These are phyloP conservation scores for Phanerochaete sordida DNA, from an alignment of 768 basidiomycete species.

Conservation along the genomic window DNA sequence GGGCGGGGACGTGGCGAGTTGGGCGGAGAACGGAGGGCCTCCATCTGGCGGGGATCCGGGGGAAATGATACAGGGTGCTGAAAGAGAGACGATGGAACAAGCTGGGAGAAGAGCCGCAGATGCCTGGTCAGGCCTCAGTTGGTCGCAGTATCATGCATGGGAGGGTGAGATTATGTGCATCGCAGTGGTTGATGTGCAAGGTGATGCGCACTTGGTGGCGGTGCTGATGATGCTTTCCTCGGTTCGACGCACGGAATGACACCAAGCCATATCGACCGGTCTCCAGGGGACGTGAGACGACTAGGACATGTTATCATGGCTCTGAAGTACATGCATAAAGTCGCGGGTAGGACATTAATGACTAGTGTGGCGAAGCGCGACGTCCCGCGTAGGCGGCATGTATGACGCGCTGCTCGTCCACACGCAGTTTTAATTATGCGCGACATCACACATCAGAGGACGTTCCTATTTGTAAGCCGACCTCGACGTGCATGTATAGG, in stretches of 20 bases:
- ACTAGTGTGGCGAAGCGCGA: too few species aligned
- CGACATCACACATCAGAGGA: too few species aligned
- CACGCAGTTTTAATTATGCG: too few species aligned
- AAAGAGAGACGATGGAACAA: background rate
- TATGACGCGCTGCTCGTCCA: too few species aligned
- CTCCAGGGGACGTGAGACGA: too few species aligned
- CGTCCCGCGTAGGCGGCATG: too few species aligned
- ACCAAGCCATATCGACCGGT: background rate
- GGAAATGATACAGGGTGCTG: background rate
- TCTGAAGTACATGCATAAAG: too few species aligned
- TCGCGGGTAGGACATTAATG: too few species aligned
- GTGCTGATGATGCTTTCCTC: background rate
- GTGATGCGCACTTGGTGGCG: background rate
- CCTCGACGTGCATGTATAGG: too few species aligned
- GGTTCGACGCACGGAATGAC: background rate
- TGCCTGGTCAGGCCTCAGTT: background rate
- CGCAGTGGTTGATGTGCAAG: background rate
- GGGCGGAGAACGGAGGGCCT: background rate
- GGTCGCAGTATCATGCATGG: background rate
- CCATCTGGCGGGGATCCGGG: background rate
- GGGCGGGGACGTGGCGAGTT: background rate
- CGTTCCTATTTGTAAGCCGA: too few species aligned
- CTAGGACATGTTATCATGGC: too few species aligned
- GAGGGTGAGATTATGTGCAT: background rate
- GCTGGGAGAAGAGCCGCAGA: background rate